Percentiles rank a stretch among this genome's conserved stretches.
phyloP scores from a whole-genome alignment of 176 grass and related monocot species.

The Ampelocalamus luodianensis region DNA sequence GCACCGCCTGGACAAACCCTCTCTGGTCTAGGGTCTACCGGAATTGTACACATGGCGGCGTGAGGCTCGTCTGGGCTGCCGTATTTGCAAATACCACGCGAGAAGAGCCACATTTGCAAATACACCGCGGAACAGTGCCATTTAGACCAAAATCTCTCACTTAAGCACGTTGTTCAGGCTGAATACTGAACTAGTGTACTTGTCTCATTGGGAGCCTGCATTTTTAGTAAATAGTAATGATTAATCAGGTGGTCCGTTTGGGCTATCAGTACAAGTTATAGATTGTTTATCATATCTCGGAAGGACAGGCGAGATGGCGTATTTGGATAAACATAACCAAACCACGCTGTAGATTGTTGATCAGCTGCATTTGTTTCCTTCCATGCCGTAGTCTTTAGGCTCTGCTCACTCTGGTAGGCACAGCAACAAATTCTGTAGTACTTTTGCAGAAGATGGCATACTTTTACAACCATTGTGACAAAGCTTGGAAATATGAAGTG shows the following conservation, averaged over 20 bases:
- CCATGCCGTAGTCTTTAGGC: neutral
- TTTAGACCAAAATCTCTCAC: no score
- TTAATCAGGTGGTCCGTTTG: neutral
- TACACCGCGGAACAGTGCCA: no score
- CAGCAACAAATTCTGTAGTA: neutral
- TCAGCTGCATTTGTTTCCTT: slow-evolving; percentile 32
- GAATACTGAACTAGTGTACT: neutral
- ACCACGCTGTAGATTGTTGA: neutral
- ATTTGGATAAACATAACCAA: slow-evolving; percentile 4
- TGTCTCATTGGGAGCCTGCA: neutral
- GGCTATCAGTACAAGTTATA: neutral
- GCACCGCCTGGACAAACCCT: no score
- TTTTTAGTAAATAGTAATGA: slow-evolving; percentile 16
- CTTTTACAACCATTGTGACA: neutral
- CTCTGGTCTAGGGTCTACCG: no score
- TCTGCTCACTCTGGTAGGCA: neutral
- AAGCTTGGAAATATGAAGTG: neutral
- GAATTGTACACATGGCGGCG: no score
- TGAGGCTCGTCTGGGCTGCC: no score
- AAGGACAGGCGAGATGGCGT: neutral
- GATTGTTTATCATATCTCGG: neutral
- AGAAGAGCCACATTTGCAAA: no score
- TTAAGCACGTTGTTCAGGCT: neutral
- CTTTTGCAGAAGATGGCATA: neutral
- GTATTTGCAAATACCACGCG: no score